Conservation (phyloP, 176 grass and related monocot species). For the Triticum turgidum region DNA sequence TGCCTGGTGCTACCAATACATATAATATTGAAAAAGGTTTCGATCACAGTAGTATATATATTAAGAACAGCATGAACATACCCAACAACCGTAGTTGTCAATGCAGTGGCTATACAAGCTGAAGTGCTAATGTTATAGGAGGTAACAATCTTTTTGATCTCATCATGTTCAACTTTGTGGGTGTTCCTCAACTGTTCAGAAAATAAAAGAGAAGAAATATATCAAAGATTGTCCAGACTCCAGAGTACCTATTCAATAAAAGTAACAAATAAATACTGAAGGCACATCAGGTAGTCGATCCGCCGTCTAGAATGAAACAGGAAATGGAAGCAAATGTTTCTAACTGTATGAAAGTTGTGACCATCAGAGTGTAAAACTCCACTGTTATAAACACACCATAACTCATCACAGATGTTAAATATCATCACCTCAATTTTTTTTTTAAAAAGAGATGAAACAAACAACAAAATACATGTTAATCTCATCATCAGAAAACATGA, state of each 20-base stretch:
- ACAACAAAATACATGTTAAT: not conserved
- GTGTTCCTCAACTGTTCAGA: conserved; percentile 64
- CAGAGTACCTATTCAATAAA: conserved; percentile 1
- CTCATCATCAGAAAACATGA: not conserved
- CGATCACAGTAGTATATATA: not conserved
- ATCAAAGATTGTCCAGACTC: not conserved
- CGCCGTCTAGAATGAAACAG: not conserved
- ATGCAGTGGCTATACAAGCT: conserved; percentile 70
- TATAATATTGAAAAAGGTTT: not conserved
- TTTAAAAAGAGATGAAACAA: not conserved
- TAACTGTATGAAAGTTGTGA: not conserved
- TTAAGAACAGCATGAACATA: conserved; percentile 45
- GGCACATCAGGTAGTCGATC: not conserved
- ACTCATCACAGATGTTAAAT: not conserved
- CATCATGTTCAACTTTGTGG: conserved; percentile 62
- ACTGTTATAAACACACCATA: not conserved
- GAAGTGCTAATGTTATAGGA: conserved; percentile 59
- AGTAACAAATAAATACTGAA: not conserved
- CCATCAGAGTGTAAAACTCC: not conserved
- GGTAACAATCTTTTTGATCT: conserved; percentile 88
- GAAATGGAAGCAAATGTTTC: not conserved
- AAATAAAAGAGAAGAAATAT: not conserved
- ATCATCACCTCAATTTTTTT: not conserved
- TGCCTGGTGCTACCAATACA: not conserved
- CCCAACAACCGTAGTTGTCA: conserved; percentile 67